These are phyloP conservation scores for Amaranthus palmeri DNA, from an alignment of 148 eudicot species.

Conservation along the genomic window DNA sequence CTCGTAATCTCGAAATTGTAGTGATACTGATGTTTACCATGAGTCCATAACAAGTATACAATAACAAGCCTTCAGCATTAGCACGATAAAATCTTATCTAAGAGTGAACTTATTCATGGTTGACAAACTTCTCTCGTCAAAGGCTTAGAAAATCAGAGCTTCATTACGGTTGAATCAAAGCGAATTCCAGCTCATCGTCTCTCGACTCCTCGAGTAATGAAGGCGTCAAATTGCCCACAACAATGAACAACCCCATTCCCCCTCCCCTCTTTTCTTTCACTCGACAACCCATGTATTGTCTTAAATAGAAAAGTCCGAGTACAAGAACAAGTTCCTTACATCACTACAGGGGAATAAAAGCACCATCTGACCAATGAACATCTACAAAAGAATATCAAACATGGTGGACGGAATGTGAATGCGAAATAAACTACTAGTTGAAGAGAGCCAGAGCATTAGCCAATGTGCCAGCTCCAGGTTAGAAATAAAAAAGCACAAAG, in stretches of 20 bases:
- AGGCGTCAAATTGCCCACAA: too few species aligned
- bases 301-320: too few species aligned
- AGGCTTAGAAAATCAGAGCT: neutral
- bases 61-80: constrained; percentile 1
- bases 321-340: neutral
- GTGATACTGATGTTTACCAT: neutral
- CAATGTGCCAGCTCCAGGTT: neutral
- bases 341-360: neutral
- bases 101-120: neutral
- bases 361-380: neutral
- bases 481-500: neutral
- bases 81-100: neutral
- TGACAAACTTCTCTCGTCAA: neutral
- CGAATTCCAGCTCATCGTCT: too few species aligned
- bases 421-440: neutral
- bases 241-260: too few species aligned
- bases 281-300: too few species aligned
- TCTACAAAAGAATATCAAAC: neutral
- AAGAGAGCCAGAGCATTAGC: neutral
- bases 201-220: too few species aligned
- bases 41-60: neutral
- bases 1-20: neutral
- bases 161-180: neutral
- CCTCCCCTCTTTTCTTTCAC: too few species aligned
- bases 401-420: neutral